A percentile compares a stretch with the other conserved stretches of the same genome.
phyloP scores from a whole-genome alignment of 2,329 filamentous ascomycete genomes.

The Geosmithia morbida region DNA sequence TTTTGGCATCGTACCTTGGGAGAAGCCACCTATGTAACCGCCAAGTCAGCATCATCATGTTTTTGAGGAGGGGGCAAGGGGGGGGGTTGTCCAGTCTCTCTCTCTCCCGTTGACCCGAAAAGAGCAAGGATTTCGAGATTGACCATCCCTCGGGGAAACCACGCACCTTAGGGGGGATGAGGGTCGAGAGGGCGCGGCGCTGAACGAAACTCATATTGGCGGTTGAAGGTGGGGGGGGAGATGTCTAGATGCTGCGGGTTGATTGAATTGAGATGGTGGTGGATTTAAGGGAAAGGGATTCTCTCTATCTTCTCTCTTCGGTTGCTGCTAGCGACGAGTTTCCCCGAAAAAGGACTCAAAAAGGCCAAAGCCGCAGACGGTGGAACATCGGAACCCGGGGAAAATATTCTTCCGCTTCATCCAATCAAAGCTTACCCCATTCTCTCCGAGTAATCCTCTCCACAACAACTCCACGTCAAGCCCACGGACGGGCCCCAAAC shows the following conservation, averaged over 20 bases:
- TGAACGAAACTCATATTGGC: slow-evolving; percentile 83
- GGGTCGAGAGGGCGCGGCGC: slow-evolving; percentile 87
- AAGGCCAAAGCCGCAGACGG: background rate
- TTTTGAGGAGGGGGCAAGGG: background rate
- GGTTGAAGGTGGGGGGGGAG: slow-evolving; percentile 8
- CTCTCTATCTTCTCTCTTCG: background rate
- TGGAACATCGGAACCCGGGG: slow-evolving; percentile 9
- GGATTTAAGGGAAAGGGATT: slow-evolving; percentile 7
- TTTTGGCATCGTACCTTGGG: slow-evolving; percentile 56
- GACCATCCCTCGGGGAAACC: slow-evolving; percentile 1
- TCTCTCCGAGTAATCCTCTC: slow-evolving; percentile 5
- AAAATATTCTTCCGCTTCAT: slow-evolving; percentile 24
- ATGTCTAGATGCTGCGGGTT: slow-evolving; percentile 5
- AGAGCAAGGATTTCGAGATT: background rate
- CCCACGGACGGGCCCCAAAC: background rate
- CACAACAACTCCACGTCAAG: background rate
- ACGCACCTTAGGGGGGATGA: slow-evolving; percentile 95
- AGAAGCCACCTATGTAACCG: slow-evolving; percentile 52
- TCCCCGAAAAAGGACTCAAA: slow-evolving; percentile 6
- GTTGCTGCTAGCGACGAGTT: slow-evolving; percentile 15
- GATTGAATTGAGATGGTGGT: slow-evolving; percentile 4
- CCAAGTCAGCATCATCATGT: background rate
- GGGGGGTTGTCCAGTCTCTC: background rate
- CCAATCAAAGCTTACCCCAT: slow-evolving; percentile 23
- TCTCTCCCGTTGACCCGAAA: slow-evolving; percentile 2